Base-by-base conservation (phyloP, 495 filamentous ascomycete genomes). In the Tuber indicum region DNA sequence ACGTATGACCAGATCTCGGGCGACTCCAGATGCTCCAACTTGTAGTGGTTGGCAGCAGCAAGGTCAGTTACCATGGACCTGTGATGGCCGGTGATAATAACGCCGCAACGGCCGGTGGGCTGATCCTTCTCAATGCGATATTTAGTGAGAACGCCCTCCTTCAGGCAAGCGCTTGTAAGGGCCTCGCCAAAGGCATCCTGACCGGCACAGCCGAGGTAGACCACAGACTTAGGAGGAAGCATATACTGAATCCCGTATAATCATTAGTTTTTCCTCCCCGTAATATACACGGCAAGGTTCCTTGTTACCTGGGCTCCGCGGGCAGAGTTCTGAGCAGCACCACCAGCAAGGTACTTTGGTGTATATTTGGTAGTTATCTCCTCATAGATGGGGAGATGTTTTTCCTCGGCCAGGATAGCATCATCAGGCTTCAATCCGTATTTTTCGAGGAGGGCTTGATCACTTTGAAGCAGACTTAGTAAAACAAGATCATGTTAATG, bases 291-390 rank as follows among this genome's bases (percentile, higher is more conserved):
- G 4, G 4, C 39, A 32, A 14, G 52, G 26, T 66, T 66, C 32
- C 26, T 36, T 3, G 5, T 47, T 87, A 91, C 90, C 86, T 91
- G 93, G 75, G 94, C 96, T 82, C 96, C 96, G 82, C 96, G 92
- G 81, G 96, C 96, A 75, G 95, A 95, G 89, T 99, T 99, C 86
- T 99, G 96, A 42, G 96, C 96, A 76, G 96, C 96, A 84, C 96
- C 96, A 83, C 96, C 96, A 75, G 96, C 93, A 85, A 99, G 94
- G 84, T 97, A 88, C 87, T 96, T 97, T 78, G 94, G 94, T 81
- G 94, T 89, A 84, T 89, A 91, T 88, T 92, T 91, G 80, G 91
- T 89, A 76, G 97, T 88, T 78, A 98, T 89, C 80, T 99, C 96
- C 82, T 97, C 94, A 85, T 95, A 98, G 85, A 99, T 86, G 74